A percentile compares a stretch with the other conserved stretches of the same genome.
Evolutionary conservation across 768 basidiomycete genomes (phyloP).

Genomic region (Podaxis pistillaris): DNA sequence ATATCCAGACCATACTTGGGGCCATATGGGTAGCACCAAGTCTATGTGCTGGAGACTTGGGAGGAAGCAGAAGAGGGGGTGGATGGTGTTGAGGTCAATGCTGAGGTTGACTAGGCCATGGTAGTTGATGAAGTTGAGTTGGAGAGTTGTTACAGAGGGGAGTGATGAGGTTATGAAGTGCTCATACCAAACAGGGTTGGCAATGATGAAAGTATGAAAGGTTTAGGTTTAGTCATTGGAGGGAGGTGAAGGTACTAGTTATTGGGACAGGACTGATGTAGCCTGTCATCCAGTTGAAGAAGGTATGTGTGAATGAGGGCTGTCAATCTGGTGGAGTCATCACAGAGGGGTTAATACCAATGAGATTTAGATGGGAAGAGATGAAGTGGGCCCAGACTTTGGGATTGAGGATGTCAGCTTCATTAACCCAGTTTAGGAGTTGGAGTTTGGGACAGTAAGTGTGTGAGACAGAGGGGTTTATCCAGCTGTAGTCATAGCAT

Average conservation of each 20-base stretch:
- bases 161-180: slow-evolving; percentile 3
- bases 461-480: neutral
- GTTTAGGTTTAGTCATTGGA: slow-evolving; percentile 3
- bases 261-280: neutral
- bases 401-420: neutral
- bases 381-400: slow-evolving; percentile 18
- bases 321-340: neutral
- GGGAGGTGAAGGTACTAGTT: neutral
- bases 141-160: slow-evolving; percentile 12
- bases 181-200: neutral
- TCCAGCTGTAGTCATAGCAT: slow-evolving; percentile 13
- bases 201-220: neutral
- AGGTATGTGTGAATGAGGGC: neutral
- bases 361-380: slow-evolving; percentile 16
- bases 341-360: slow-evolving; percentile 14
- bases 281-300: neutral
- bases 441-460: slow-evolving; percentile 16
- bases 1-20: neutral
- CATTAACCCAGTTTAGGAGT: slow-evolving; percentile 19
- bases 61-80: neutral
- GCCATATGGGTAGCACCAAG: slow-evolving; percentile 4
- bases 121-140: slow-evolving; percentile 12
- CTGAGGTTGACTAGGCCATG: neutral
- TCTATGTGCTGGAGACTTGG: slow-evolving; percentile 1
- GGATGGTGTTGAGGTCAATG: neutral